These are phyloP conservation scores for Homolaphlyctis polyrhiza DNA, from an alignment of 371 early-diverging fungal species.

Conservation along the genomic window DNA sequence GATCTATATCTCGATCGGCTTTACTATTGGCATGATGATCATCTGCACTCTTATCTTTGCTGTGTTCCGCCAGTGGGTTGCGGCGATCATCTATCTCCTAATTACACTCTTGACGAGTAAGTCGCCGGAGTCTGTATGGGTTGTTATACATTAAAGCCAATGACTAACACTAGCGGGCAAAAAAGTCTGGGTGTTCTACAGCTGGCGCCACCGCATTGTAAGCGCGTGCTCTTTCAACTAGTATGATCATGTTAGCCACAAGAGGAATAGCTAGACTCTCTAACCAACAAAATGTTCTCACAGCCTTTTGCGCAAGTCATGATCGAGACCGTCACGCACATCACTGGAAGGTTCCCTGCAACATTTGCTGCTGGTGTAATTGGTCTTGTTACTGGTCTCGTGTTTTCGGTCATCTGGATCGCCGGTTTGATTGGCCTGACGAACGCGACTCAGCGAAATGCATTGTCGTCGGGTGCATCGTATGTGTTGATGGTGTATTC, in stretches of 20 bases:
- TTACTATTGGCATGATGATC: constrained; percentile 15
- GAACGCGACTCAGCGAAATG: neutral
- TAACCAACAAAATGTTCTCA: neutral
- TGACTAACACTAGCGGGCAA: no score
- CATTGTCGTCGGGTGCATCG: neutral
- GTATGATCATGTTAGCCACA: neutral
- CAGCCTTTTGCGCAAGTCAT: constrained; percentile 34
- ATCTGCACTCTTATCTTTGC: constrained; percentile 12
- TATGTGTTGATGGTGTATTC: constrained; percentile 9
- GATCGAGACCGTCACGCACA: constrained; percentile 26
- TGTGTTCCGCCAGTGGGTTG: neutral
- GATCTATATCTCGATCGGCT: constrained; percentile 23
- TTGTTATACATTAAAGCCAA: no score
- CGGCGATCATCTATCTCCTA: constrained; percentile 20
- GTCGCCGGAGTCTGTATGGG: no score
- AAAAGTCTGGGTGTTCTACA: constrained; percentile 7
- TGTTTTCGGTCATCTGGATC: constrained; percentile 7
- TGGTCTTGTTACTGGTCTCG: constrained; percentile 15
- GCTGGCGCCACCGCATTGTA: constrained; percentile 12
- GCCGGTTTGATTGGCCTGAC: constrained; percentile 17
- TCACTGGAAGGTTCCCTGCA: constrained; percentile 30
- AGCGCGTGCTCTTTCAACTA: neutral
- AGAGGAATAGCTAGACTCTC: neutral
- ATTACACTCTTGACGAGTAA: constrained; percentile 12
- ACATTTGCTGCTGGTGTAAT: constrained; percentile 25